A percentile compares a stretch with the other conserved stretches of the same genome.
Conservation (phyloP, 108 stramenopile species). For the Asterionellopsis glacialis region DNA sequence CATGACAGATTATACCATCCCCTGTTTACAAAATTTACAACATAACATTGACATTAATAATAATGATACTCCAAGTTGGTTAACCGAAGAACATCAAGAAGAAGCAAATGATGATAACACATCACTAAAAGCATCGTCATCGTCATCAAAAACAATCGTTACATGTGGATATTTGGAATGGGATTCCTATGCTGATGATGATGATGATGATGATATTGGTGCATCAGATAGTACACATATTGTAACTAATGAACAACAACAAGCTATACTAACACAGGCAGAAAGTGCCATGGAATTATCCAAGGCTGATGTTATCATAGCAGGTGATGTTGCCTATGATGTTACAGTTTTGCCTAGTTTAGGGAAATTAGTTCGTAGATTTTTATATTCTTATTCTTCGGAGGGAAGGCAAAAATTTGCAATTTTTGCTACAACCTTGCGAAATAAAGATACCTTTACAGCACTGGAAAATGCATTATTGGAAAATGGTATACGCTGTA, state of each 20-base stretch:
- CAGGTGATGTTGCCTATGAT: conserved; percentile 72
- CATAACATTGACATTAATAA: conserved; percentile 50
- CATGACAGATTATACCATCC: conserved; percentile 69
- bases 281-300: not conserved
- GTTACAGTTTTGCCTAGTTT: conserved; percentile 28
- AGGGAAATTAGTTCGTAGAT: conserved; percentile 26
- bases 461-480: conserved; percentile 37
- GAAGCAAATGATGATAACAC: no score
- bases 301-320: conserved; percentile 51
- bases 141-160: not conserved
- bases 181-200: conserved; percentile 27
- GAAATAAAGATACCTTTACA: conserved; percentile 49
- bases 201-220: not conserved
- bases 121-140: not conserved
- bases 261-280: conserved; percentile 1
- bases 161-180: conserved; percentile 54
- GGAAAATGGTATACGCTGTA: conserved; percentile 23
- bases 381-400: conserved; percentile 14
- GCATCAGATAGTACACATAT: conserved; percentile 1
- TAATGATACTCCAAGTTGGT: no score
- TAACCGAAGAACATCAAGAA: no score
- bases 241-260: not conserved
- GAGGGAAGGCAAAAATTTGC: conserved; percentile 17
- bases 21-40: conserved; percentile 45
- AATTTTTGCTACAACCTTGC: conserved; percentile 49